These are phyloP conservation scores for Candida tunisiensis DNA, from an alignment of 1,139 yeast genomes.

Conservation along the genomic window DNA sequence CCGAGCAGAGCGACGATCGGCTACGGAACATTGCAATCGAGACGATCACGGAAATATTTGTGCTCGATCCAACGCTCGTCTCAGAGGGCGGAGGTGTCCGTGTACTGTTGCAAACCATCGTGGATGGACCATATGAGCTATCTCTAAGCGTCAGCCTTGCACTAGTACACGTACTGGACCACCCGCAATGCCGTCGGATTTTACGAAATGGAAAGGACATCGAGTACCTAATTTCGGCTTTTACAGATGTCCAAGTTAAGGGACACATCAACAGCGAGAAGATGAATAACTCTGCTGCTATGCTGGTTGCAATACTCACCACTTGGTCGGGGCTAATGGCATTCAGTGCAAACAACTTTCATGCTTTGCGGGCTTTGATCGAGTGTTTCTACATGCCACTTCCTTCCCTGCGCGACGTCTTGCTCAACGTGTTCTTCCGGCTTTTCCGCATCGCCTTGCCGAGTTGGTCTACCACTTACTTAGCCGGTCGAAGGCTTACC, in stretches of 20 bases:
- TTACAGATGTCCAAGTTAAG: conserved; percentile 36
- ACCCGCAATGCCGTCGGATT: conserved; percentile 37
- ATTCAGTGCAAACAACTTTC: conserved; percentile 40
- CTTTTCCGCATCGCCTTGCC: conserved; percentile 38
- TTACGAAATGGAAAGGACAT: conserved; percentile 50
- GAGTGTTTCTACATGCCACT: conserved; percentile 46
- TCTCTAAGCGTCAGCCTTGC: conserved; percentile 40
- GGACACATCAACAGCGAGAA: conserved; percentile 33
- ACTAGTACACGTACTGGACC: conserved; percentile 41
- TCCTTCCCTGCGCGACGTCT: conserved; percentile 36
- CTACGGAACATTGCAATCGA: conserved; percentile 42
- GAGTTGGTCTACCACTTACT: conserved; percentile 34
- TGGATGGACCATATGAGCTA: conserved; percentile 47
- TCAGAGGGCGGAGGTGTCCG: conserved; percentile 51
- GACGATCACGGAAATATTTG: conserved; percentile 52
- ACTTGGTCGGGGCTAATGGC: conserved; percentile 67
- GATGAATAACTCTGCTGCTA: conserved; percentile 43
- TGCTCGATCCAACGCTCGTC: conserved; percentile 43
- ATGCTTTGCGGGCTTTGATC: conserved; percentile 40
- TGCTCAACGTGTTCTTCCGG: conserved; percentile 60
- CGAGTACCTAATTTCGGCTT: conserved; percentile 44
- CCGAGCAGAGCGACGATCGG: conserved; percentile 44
- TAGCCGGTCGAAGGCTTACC: conserved; percentile 20
- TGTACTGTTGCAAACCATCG: conserved; percentile 36
- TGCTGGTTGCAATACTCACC: conserved; percentile 45